phyloP scores from a whole-genome alignment of 345 rosid genomes.

The Pugionium cornutum region DNA sequence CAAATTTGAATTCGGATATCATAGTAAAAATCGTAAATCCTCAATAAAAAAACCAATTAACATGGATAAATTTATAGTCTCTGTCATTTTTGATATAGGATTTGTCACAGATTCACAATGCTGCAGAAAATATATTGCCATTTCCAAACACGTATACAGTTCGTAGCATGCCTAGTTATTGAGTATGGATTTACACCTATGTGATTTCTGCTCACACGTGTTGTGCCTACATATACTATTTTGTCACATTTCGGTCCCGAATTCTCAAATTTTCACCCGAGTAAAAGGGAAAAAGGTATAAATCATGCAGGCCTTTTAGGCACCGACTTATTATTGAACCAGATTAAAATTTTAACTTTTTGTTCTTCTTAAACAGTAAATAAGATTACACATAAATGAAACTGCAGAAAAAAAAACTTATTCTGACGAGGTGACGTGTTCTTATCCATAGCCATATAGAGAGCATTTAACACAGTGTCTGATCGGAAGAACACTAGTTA shows the following conservation, averaged over 20 bases:
- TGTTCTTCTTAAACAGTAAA: background rate
- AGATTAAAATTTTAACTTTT: no score
- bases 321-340: slow-evolving; percentile 23
- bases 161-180: background rate
- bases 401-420: background rate
- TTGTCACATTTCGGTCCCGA: slow-evolving; percentile 28
- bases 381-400: slow-evolving; percentile 6
- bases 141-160: background rate
- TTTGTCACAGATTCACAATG: background rate
- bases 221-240: background rate
- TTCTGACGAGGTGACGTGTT: background rate
- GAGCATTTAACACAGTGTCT: background rate
- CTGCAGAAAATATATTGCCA: background rate
- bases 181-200: background rate
- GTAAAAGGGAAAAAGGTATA: background rate
- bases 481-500: background rate
- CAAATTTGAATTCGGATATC: no score
- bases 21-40: no score
- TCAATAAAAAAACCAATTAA: no score
- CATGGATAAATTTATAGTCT: no score
- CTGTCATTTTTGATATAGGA: background rate
- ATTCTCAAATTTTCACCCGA: slow-evolving; percentile 2
- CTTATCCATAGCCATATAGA: background rate
- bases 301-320: slow-evolving; percentile 10
- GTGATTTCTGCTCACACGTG: slow-evolving; percentile 12